Percentiles rank a stretch among this genome's conserved stretches.
These are phyloP conservation scores for Alternaria burnsii DNA, from an alignment of 2,329 filamentous ascomycete genomes.

Conservation along the genomic window DNA sequence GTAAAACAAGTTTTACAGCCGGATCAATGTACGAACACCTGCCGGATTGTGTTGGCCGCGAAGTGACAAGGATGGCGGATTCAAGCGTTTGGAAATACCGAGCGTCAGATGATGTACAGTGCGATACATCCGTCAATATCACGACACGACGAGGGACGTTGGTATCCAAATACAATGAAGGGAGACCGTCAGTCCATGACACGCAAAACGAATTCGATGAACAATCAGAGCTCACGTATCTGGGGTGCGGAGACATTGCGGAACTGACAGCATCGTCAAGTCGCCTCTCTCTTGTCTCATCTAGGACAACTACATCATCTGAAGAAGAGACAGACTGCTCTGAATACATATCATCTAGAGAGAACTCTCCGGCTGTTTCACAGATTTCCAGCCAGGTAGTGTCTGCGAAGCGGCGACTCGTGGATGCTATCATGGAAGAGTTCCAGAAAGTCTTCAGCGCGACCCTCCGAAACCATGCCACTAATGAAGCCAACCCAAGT, in stretches of 20 bases:
- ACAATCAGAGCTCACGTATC: background rate
- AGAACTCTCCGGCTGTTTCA: background rate
- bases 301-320: background rate
- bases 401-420: background rate
- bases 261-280: background rate
- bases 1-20: background rate
- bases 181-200: background rate
- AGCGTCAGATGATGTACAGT: background rate
- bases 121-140: accelerated
- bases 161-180: background rate
- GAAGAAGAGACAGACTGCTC: background rate
- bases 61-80: background rate
- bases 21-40: background rate
- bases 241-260: background rate
- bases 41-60: background rate
- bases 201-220: background rate
- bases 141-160: background rate
- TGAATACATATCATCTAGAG: accelerated
- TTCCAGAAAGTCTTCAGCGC: background rate
- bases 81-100: accelerated
- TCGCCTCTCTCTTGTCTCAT: background rate
- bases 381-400: background rate
- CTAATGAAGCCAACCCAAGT: background rate
- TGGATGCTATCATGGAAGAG: background rate
- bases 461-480: background rate